Evolutionary conservation across 148 eudicot genomes (phyloP), one percentile per base, ranked within the genome.

Genomic region (Dianthus caryophyllus): DNA sequence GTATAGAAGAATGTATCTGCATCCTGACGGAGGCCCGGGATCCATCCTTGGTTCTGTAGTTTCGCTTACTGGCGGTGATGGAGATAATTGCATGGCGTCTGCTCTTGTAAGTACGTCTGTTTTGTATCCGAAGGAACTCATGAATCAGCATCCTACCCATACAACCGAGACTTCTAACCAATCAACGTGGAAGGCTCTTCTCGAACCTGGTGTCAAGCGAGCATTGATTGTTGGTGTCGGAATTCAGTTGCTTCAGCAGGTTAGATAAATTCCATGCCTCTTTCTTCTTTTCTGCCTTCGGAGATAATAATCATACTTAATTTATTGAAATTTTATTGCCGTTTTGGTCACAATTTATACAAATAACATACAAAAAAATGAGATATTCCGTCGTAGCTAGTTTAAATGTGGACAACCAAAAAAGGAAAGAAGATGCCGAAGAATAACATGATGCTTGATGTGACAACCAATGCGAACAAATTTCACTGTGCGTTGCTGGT

Each of bases 191-290:
- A 73, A 80, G 75, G 85, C 83, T 46, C 87, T 88, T 69, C 85
- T 76, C 64, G 97, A 88, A 15, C 89, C 89, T 21, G 95, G 95
- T 16, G 84, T 88, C 61, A 85, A 80, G 74, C 84, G 78, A 25
- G 97, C 97, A 16, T 76, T 90, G 65, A 22, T 85, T 52, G 91
- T 90, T 76, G 97, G 97, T 25, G 41, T 90, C 24, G 89, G 89
- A 57, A 87, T 90, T 75, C 97, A 90, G 63, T 48, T 90, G 50
- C 91, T 87, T 68, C 94, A 90, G 73, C 97, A 90, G 94, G 97
- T 87, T 71, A 18, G 67, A 72, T 59, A 72, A 53, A 71, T 58
- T 44, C 51, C 21, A 44, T 69, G 31, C 44, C 60, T 53, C 0
- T 63, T 63, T 7, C 11, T n/a, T 38, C 25, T 31, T 38, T 61